A percentile compares a stretch with the other conserved stretches of the same genome.
Conservation (phyloP, 2,329 filamentous ascomycete genomes). For the Bipolaris zeicola region DNA sequence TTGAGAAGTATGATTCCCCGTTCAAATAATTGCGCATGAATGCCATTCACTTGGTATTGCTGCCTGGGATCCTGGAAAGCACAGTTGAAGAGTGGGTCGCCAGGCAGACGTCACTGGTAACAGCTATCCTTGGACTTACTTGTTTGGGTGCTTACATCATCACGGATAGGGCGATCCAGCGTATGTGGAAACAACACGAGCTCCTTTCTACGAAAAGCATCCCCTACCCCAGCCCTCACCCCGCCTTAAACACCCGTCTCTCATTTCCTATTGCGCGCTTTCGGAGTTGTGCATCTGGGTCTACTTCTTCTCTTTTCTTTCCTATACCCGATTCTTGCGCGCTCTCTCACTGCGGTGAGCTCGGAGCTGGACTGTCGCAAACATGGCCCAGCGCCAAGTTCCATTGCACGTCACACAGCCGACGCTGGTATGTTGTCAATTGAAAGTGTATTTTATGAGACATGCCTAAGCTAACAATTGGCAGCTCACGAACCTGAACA, state of each 20-base stretch:
- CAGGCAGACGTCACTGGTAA: constrained; percentile 12
- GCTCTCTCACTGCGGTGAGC: constrained; percentile 45
- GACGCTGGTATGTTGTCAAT: constrained; percentile 65
- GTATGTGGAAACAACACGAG: constrained; percentile 33
- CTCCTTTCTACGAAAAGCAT: constrained; percentile 34
- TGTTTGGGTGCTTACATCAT: constrained; percentile 15
- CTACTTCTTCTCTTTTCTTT: constrained; percentile 44
- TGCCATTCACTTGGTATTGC: neutral
- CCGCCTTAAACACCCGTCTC: constrained; percentile 36
- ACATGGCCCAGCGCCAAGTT: constrained; percentile 78
- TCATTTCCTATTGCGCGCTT: constrained; percentile 48
- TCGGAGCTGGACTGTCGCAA: constrained; percentile 50
- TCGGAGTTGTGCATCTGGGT: constrained; percentile 47
- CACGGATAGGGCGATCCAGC: constrained; percentile 19
- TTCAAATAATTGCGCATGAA: neutral
- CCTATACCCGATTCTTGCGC: constrained; percentile 42
- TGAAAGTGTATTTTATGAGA: neutral
- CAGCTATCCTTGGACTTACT: constrained; percentile 13
- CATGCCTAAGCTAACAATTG: constrained; percentile 38
- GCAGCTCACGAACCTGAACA: constrained; percentile 55
- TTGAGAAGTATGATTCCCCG: neutral
- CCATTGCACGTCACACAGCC: constrained; percentile 81
- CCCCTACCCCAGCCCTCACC: constrained; percentile 34
- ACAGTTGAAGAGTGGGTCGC: neutral
- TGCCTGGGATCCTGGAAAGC: neutral